These are phyloP conservation scores for Tremellales sp. DNA, from an alignment of 1,284 basidiomycete genomes.

Conservation along the genomic window DNA sequence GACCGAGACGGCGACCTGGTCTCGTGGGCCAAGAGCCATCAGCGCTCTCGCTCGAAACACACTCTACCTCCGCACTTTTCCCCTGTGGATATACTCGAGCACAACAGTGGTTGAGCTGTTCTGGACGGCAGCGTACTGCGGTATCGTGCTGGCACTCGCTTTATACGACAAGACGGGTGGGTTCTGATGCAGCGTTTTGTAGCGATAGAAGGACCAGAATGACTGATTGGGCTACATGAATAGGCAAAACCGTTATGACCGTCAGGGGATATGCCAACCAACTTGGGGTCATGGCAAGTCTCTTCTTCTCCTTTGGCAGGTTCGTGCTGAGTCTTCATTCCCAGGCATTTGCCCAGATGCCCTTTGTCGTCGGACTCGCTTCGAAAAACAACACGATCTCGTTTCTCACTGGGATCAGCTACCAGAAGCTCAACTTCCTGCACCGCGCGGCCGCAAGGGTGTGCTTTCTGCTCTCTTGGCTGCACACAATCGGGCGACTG, in stretches of 20 bases:
- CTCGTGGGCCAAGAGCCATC: too few species aligned
- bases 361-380: conserved; percentile 45
- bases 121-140: conserved; percentile 24
- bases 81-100: conserved; percentile 30
- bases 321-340: too few species aligned
- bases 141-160: conserved; percentile 8
- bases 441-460: conserved; percentile 47
- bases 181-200: too few species aligned
- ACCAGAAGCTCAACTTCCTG: conserved; percentile 51
- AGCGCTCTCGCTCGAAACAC: too few species aligned
- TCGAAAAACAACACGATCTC: conserved; percentile 49
- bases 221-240: conserved; percentile 5
- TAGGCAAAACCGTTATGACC: too few species aligned
- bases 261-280: not conserved
- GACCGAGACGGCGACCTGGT: too few species aligned
- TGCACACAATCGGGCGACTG: conserved; percentile 37
- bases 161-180: conserved; percentile 19
- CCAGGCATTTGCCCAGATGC: conserved; percentile 43
- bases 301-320: too few species aligned
- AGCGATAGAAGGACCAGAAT: conserved; percentile 5
- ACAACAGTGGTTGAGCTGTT: conserved; percentile 26
- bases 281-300: conserved; percentile 6
- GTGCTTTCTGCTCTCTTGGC: conserved; percentile 36
- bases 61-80: conserved; percentile 27
- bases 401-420: conserved; percentile 46